Percentiles rank a stretch among this genome's conserved stretches.
Conservation (phyloP, 164 flowering plant species). For the Annona cherimola region DNA sequence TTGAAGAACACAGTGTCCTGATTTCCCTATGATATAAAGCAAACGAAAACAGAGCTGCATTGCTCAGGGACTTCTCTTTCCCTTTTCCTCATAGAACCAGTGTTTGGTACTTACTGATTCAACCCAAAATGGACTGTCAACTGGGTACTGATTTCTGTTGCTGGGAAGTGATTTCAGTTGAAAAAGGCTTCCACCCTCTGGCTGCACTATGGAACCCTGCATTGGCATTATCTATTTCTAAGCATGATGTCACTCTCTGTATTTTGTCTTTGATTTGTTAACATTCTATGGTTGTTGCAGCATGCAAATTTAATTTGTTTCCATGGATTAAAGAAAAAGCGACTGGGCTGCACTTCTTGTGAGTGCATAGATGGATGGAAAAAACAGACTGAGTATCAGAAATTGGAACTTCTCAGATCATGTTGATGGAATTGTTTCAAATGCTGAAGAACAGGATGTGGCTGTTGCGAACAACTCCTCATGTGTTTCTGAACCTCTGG, state of each 20-base stretch:
- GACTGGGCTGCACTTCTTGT: constrained; percentile 3
- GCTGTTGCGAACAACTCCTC: constrained; percentile 7
- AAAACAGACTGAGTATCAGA: constrained; percentile 15
- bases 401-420: constrained; percentile 22
- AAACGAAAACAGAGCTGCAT: no score
- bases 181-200: background rate
- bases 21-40: no score
- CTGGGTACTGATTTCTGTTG: background rate
- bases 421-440: constrained; percentile 7
- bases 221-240: background rate
- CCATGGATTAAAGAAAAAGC: constrained; percentile 4
- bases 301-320: constrained; percentile 5
- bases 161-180: no score
- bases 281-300: background rate
- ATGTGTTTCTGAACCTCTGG: constrained; percentile 10
- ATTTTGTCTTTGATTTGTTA: constrained; percentile 3
- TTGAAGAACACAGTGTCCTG: no score
- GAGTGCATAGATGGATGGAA: constrained; percentile 19
- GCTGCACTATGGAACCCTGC: background rate
- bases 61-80: no score
- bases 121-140: no score
- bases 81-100: no score
- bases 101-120: no score
- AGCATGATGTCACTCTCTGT: background rate
- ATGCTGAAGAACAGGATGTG: background rate